These are phyloP conservation scores for Ceratocystis albifundus DNA, from an alignment of 2,329 filamentous ascomycete genomes.

Conservation along the genomic window DNA sequence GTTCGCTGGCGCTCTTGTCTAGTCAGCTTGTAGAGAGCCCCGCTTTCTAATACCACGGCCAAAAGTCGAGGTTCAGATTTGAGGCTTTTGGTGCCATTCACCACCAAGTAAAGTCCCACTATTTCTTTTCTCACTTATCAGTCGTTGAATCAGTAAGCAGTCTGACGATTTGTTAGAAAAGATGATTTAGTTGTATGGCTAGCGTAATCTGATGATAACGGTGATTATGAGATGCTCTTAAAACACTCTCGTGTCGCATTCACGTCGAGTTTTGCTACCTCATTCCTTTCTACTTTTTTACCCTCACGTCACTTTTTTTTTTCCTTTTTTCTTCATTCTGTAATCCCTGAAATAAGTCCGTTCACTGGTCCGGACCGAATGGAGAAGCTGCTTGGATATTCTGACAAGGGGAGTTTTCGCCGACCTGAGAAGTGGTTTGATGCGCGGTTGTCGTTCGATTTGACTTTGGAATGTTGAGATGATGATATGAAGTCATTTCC, in stretches of 20 bases:
- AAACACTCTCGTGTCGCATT: not conserved
- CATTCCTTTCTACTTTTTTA: not conserved
- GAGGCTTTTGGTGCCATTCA: not conserved
- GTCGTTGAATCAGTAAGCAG: not conserved
- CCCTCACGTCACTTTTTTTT: not conserved
- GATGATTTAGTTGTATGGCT: too few relatives aligned
- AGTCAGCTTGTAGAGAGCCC: not conserved
- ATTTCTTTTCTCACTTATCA: not conserved
- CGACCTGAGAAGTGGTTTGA: not conserved
- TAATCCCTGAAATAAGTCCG: constrained; percentile 6
- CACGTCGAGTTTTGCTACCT: not conserved
- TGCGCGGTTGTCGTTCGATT: not conserved
- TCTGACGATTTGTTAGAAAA: not conserved
- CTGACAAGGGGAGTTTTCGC: not conserved
- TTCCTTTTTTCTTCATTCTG: not conserved
- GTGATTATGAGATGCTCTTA: not conserved
- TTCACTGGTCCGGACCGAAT: constrained; percentile 10
- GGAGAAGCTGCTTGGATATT: not conserved
- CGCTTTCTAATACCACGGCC: not conserved
- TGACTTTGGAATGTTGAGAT: not conserved
- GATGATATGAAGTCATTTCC: not conserved
- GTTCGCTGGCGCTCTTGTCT: not conserved
- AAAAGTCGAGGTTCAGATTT: not conserved
- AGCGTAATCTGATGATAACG: not conserved
- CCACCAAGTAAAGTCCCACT: not conserved